Percentiles rank a stretch among this genome's conserved stretches.
Evolutionary conservation across 306 rosid species (phyloP).

Genomic region (Vachellia pachyceras): DNA sequence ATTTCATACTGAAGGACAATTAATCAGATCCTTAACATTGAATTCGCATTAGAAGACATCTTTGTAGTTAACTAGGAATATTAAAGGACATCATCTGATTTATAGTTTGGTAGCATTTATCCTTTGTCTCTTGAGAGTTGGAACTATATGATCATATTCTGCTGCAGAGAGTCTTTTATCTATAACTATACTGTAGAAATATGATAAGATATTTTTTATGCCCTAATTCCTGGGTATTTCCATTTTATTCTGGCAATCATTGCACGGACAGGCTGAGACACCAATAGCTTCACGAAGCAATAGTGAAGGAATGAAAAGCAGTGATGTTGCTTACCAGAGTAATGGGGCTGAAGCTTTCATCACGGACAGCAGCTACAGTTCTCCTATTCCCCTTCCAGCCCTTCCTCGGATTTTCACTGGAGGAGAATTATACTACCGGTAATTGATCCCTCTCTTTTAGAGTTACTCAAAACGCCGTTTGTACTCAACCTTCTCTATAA

Average conservation of each 20-base stretch:
- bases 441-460: constrained; percentile 42
- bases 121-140: neutral
- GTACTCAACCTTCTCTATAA: constrained; percentile 28
- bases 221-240: constrained; percentile 8
- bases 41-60: neutral
- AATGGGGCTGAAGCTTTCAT: constrained; percentile 36
- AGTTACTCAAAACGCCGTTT: constrained; percentile 17
- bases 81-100: neutral
- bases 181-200: neutral
- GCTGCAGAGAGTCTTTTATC: neutral
- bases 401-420: constrained; percentile 38
- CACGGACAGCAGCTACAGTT: constrained; percentile 41
- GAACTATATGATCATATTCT: constrained; percentile 15
- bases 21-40: constrained; percentile 6
- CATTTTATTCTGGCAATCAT: constrained; percentile 44
- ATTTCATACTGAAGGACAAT: constrained; percentile 1
- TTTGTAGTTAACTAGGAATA: neutral
- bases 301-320: constrained; percentile 34
- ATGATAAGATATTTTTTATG: constrained; percentile 5
- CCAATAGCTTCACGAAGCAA: constrained; percentile 36
- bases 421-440: constrained; percentile 74
- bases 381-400: constrained; percentile 68
- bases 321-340: constrained; percentile 43
- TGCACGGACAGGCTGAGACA: constrained; percentile 47
- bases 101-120: constrained; percentile 3